Percentiles rank a stretch among this genome's conserved stretches.
phyloP scores from a whole-genome alignment of 2,329 filamentous ascomycete species.

The Calonectria honghensis region DNA sequence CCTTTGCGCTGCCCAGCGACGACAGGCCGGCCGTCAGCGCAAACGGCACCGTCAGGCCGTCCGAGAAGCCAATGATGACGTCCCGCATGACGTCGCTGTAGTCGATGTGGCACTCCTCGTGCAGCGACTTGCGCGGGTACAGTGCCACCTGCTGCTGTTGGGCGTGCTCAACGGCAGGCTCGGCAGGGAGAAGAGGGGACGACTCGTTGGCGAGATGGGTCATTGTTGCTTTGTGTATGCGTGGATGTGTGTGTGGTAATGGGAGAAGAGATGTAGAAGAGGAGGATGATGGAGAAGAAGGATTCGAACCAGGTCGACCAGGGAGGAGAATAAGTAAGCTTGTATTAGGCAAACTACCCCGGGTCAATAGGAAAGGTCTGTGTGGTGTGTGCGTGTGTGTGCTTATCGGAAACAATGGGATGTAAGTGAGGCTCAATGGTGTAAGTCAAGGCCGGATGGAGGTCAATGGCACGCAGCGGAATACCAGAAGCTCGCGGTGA shows the following conservation, averaged over 20 bases:
- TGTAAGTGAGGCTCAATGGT: slow-evolving; percentile 24
- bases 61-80: slow-evolving; percentile 84
- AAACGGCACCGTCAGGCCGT: slow-evolving; percentile 87
- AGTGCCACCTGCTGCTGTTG: slow-evolving; percentile 50
- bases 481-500: slow-evolving; percentile 7
- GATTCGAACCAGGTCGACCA: neutral
- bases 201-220: slow-evolving; percentile 55
- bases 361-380: slow-evolving; percentile 7
- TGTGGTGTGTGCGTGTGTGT: slow-evolving; percentile 1
- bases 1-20: slow-evolving; percentile 77
- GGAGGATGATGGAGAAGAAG: neutral
- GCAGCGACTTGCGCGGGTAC: slow-evolving; percentile 50
- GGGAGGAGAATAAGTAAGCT: neutral
- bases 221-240: slow-evolving; percentile 44
- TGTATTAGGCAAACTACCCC: neutral
- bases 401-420: slow-evolving; percentile 27
- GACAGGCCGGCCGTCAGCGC: slow-evolving; percentile 85
- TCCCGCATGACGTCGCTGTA: slow-evolving; percentile 73
- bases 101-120: slow-evolving; percentile 57
- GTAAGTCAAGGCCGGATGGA: neutral
- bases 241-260: neutral
- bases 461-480: slow-evolving; percentile 10
- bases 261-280: neutral
- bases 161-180: slow-evolving; percentile 56
- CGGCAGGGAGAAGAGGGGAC: slow-evolving; percentile 58